A percentile compares a stretch with the other conserved stretches of the same genome.
These are phyloP conservation scores for Somion occarium DNA, from an alignment of 1,284 basidiomycete species.

Conservation along the genomic window DNA sequence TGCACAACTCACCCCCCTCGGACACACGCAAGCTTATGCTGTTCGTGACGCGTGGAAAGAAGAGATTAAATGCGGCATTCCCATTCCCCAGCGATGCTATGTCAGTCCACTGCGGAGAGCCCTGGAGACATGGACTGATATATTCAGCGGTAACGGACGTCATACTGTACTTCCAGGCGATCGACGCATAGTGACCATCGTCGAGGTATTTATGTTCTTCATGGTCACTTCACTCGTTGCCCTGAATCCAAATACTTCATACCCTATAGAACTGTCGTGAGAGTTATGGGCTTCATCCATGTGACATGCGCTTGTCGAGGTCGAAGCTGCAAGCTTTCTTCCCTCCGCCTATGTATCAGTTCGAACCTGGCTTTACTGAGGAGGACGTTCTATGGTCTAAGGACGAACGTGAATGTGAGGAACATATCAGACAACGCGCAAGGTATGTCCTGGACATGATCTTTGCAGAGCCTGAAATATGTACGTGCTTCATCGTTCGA, in stretches of 20 bases:
- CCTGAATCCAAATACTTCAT: not conserved
- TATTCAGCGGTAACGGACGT: constrained; percentile 43
- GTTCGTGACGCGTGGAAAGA: constrained; percentile 55
- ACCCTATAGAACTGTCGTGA: constrained; percentile 56
- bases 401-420: constrained; percentile 60
- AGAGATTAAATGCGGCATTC: constrained; percentile 50
- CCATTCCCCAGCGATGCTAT: constrained; percentile 59
- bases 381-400: constrained; percentile 66
- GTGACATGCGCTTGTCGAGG: constrained; percentile 59
- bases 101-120: constrained; percentile 74
- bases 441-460: constrained; percentile 56
- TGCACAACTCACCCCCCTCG: constrained; percentile 65
- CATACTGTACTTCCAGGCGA: constrained; percentile 8
- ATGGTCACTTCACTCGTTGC: too few relatives aligned
- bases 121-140: constrained; percentile 60
- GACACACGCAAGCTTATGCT: constrained; percentile 56
- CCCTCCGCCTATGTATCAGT: constrained; percentile 44
- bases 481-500: too few relatives aligned
- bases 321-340: constrained; percentile 53
- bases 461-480: constrained; percentile 35
- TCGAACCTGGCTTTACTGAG: constrained; percentile 70
- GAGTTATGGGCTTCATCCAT: constrained; percentile 67
- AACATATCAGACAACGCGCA: constrained; percentile 52
- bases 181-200: constrained; percentile 18
- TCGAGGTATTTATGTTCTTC: too few relatives aligned